Percentiles rank a stretch among this genome's conserved stretches.
Evolutionary conservation across 2,329 filamentous ascomycete genomes (phyloP).

Genomic region (Fusarium sp.): DNA sequence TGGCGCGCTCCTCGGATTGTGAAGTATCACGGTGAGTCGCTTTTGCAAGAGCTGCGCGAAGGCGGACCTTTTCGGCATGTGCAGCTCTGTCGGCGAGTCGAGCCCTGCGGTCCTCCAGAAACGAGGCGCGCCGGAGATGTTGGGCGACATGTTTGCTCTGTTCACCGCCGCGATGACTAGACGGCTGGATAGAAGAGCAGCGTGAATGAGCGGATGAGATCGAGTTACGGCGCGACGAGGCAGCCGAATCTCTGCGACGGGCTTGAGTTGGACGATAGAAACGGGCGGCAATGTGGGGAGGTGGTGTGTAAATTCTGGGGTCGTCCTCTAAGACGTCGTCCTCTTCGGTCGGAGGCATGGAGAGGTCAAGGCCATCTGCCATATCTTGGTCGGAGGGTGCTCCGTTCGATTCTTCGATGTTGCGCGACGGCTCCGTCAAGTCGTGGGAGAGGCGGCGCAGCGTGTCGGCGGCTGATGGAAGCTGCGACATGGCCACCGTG

Average conservation of each 20-base stretch:
- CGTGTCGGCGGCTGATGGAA: conserved; percentile 39
- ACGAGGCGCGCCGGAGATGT: conserved; percentile 80
- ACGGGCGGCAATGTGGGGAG: conserved; percentile 79
- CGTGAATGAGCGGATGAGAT: conserved; percentile 79
- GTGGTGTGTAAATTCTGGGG: conserved; percentile 64
- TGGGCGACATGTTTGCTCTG: conserved; percentile 83
- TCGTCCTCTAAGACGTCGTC: conserved; percentile 50
- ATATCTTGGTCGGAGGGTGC: conserved; percentile 46
- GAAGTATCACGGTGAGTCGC: conserved; percentile 70
- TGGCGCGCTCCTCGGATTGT: conserved; percentile 76
- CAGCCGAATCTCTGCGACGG: conserved; percentile 77
- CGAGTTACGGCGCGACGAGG: conserved; percentile 82
- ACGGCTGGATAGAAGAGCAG: conserved; percentile 66
- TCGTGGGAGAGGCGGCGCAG: conserved; percentile 57
- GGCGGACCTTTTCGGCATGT: conserved; percentile 83
- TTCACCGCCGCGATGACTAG: conserved; percentile 60
- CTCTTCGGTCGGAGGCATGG: conserved; percentile 52
- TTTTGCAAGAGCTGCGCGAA: conserved; percentile 78
- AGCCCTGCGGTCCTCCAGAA: conserved; percentile 82
- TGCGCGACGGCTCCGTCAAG: conserved; percentile 54
- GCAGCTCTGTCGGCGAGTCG: conserved; percentile 81
- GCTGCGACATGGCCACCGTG: conserved; percentile 26
- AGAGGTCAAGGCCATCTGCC: conserved; percentile 49
- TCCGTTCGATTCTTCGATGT: conserved; percentile 49
- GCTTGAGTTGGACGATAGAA: conserved; percentile 75